Conservation (phyloP, 2,329 filamentous ascomycete genomes). For the Penicillium sp. region DNA sequence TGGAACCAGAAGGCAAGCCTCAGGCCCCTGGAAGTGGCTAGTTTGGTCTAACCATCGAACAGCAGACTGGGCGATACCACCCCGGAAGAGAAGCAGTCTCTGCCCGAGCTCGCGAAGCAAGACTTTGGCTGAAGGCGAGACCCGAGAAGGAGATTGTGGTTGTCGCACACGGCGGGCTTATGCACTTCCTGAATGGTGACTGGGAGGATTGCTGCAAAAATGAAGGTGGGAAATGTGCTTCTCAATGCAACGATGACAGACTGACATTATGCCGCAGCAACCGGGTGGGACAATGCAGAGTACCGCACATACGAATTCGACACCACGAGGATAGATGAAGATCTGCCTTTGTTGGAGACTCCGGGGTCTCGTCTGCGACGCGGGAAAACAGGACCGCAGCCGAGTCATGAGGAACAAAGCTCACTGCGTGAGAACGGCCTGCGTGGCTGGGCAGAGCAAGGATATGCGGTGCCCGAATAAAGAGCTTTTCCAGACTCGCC, state of each 20-base stretch:
- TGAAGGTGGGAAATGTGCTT: conserved; percentile 29
- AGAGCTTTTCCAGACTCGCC: background rate
- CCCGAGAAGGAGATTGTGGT: conserved; percentile 11
- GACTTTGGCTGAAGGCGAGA: conserved; percentile 6
- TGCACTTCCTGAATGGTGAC: conserved; percentile 27
- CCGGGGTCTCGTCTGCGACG: conserved; percentile 10
- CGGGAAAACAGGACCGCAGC: background rate
- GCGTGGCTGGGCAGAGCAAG: conserved; percentile 10
- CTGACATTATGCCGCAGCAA: conserved; percentile 48
- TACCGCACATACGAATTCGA: conserved; percentile 63
- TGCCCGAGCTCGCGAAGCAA: background rate
- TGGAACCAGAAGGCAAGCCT: conserved; percentile 10
- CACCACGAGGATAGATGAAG: background rate
- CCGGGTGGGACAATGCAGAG: conserved; percentile 70
- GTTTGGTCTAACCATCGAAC: background rate
- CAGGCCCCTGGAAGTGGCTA: background rate
- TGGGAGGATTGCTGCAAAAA: conserved; percentile 58
- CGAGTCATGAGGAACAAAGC: conserved; percentile 1
- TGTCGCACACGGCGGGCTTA: conserved; percentile 4
- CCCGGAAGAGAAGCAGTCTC: conserved; percentile 8
- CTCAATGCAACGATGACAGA: background rate
- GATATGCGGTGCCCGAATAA: conserved; percentile 2
- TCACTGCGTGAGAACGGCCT: background rate
- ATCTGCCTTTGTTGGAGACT: conserved; percentile 8
- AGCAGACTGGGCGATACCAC: conserved; percentile 38